Base-by-base conservation (phyloP, 345 rosid genomes). In the Punica granatum region DNA sequence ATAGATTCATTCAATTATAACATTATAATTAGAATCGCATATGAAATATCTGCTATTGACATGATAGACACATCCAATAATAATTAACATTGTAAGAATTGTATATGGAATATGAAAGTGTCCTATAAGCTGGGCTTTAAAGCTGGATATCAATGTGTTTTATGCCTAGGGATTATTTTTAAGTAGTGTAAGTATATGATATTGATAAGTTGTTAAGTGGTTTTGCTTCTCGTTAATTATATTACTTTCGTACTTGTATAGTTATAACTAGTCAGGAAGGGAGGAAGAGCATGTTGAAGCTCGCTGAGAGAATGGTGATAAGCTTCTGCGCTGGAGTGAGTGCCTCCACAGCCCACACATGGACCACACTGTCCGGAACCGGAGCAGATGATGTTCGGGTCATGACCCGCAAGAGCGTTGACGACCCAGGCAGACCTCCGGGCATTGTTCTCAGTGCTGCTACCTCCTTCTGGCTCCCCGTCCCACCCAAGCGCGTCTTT, bases 391-490 rank as follows among this genome's bases (percentile, higher is more conserved):
- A 82, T 66, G 88, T 95, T 4, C 77, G 91, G 42, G 87, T 92
- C 28, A 92, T 88, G 98, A 88, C 94, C 34, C 60, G 92, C 59
- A 88, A 82, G 81, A 95, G 84, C 25, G 43, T 86, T 0, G 84
- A 79, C 71, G 97, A 90, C 69, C 98, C 96, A 14, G 99, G 99
- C 36, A 79, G 86, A 70, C 97, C 98, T 34, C 88, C 88, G 0
- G 97, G 98, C 18, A 77, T 86, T 73, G 89, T 90, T 44, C 80
- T 95, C 13, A 85, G 89, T 69, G 98, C 92, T 36, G 91, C 96
- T 10, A 85, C 98, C 77, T 95, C 99, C 19, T 92, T 92, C 71
- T 95, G 99, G 99, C 77, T 92, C 65, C 94, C 97, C 9, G 91
- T 79, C 65, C 71, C 90, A 1, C 97, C 89, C 0, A 80, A 80